Conservation (phyloP, 2,329 filamentous ascomycete species). For the Cercospora sp. region DNA sequence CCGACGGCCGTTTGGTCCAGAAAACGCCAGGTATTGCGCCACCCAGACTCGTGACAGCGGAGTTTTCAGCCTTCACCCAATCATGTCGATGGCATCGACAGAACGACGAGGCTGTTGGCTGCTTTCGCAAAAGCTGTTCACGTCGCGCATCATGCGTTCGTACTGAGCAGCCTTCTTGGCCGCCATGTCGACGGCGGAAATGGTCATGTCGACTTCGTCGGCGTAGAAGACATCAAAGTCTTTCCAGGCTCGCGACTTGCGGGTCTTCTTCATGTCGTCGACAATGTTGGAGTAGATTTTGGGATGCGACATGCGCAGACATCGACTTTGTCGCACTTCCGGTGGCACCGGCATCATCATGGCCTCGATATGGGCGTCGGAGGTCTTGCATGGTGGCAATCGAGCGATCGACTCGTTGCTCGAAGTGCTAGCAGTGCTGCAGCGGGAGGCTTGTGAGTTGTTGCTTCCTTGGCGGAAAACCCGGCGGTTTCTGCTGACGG, state of each 20-base stretch:
- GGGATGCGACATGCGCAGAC: constrained; percentile 37
- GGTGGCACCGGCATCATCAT: constrained; percentile 39
- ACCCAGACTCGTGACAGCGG: background rate
- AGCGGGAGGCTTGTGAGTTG: constrained; percentile 31
- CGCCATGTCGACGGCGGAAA: constrained; percentile 34
- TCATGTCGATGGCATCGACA: constrained; percentile 30
- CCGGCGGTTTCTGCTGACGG: constrained; percentile 22
- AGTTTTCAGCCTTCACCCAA: constrained; percentile 23
- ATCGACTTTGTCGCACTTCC: constrained; percentile 31
- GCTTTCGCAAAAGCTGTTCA: constrained; percentile 30
- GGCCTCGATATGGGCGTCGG: constrained; percentile 36
- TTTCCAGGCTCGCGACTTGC: constrained; percentile 38
- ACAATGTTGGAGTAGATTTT: constrained; percentile 38
- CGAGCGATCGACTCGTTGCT: constrained; percentile 31
- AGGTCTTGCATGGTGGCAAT: constrained; percentile 35
- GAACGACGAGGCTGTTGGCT: constrained; percentile 18
- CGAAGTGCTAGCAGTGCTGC: constrained; percentile 33
- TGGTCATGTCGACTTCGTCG: constrained; percentile 36
- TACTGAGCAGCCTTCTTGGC: constrained; percentile 31
- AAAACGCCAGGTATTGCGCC: constrained; percentile 2
- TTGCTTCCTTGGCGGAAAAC: constrained; percentile 30
- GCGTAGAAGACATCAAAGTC: constrained; percentile 37
- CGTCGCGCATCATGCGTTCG: constrained; percentile 30
- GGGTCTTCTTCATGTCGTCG: constrained; percentile 34
- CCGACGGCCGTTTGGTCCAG: background rate